Evolutionary conservation across 345 rosid species (phyloP).

Genomic region (Eucalyptus erythrocorys): DNA sequence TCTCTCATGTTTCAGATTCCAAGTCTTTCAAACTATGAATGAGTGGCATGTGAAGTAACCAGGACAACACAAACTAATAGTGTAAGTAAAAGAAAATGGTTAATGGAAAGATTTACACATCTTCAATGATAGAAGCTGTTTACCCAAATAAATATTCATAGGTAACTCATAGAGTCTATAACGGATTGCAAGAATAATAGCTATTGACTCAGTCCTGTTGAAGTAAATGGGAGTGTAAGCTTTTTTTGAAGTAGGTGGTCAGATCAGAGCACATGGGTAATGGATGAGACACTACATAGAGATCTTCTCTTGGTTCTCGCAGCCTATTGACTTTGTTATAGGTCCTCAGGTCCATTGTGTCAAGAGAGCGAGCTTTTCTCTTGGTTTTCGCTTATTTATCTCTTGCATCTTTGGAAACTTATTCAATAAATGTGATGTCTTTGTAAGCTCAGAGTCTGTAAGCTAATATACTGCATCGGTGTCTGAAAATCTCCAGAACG

Average conservation of each 20-base stretch:
- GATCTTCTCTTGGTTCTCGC: background rate
- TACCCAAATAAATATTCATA: background rate
- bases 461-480: background rate
- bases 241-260: background rate
- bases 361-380: background rate
- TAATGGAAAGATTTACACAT: background rate
- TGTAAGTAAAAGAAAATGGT: background rate
- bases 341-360: background rate
- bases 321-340: background rate
- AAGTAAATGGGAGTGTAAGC: background rate
- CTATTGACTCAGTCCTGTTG: background rate
- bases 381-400: background rate
- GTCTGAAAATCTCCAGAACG: constrained; percentile 29
- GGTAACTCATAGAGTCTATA: background rate
- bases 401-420: background rate
- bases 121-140: background rate
- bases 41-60: background rate
- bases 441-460: background rate
- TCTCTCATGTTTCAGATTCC: background rate
- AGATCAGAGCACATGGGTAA: background rate
- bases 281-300: background rate
- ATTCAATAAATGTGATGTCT: background rate
- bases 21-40: background rate
- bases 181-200: background rate
- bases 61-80: background rate